A percentile compares a stretch with the other conserved stretches of the same genome.
phyloP scores from a whole-genome alignment of 139 green algal genomes.

The Volvox africanus region DNA sequence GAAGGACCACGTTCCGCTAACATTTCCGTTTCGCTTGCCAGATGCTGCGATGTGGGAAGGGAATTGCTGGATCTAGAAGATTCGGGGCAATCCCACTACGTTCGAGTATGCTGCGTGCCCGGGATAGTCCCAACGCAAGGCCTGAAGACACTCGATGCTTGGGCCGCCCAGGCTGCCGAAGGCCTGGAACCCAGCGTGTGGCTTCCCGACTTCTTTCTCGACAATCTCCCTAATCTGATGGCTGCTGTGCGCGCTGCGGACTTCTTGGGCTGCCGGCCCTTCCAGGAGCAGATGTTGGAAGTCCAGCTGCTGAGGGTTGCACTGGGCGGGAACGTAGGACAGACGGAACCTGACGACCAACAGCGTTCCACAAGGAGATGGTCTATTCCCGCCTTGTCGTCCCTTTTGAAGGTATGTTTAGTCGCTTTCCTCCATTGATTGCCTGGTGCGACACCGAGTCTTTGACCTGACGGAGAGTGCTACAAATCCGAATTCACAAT shows the following conservation, averaged over 20 bases:
- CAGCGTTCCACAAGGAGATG: not conserved
- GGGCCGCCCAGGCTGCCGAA: not conserved
- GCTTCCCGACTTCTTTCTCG: not conserved
- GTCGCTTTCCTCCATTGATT: too few species aligned
- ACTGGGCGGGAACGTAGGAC: not conserved
- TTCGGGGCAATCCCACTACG: not conserved
- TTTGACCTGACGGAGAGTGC: not conserved
- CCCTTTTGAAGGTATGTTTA: not conserved
- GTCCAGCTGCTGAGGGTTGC: constrained; percentile 21
- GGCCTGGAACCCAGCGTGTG: not conserved
- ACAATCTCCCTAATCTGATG: not conserved
- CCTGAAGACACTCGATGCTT: not conserved
- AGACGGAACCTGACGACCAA: not conserved
- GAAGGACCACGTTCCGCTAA: not conserved
- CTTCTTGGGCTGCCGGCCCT: constrained; percentile 20
- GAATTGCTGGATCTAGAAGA: not conserved
- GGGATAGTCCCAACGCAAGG: not conserved
- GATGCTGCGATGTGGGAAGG: not conserved
- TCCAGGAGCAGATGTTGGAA: not conserved
- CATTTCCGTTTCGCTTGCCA: not conserved
- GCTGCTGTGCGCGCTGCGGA: not conserved
- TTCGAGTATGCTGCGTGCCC: not conserved
- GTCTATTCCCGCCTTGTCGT: not conserved
- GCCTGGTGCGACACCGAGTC: not conserved
- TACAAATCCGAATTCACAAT: not conserved